Percentiles rank a stretch among this genome's conserved stretches.
These are phyloP conservation scores for Penicillium oxalicum DNA, from an alignment of 2,329 filamentous ascomycete genomes.

Conservation along the genomic window DNA sequence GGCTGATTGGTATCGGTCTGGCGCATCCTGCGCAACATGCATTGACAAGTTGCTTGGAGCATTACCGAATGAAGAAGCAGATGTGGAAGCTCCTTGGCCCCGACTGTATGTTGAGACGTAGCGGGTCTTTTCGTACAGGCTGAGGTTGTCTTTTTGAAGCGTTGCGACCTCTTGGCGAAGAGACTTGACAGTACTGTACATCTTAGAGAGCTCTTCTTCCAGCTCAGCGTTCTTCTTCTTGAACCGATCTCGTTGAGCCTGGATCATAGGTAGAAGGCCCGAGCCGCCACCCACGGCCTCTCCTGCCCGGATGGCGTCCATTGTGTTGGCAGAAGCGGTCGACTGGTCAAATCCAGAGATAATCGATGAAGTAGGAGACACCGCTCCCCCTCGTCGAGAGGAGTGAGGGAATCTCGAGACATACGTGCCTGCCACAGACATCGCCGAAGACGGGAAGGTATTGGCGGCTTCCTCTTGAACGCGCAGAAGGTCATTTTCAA, in stretches of 20 bases:
- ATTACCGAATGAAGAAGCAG: slow-evolving; percentile 55
- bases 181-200: slow-evolving; percentile 73
- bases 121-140: slow-evolving; percentile 93
- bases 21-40: slow-evolving; percentile 54
- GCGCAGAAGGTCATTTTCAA: slow-evolving; percentile 85
- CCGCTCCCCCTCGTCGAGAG: slow-evolving; percentile 57
- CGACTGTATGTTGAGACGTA: slow-evolving; percentile 93
- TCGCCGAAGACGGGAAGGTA: slow-evolving; percentile 73
- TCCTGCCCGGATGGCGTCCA: slow-evolving; percentile 59
- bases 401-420: slow-evolving; percentile 70
- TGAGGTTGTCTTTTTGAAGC: slow-evolving; percentile 91
- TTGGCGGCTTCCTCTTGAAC: slow-evolving; percentile 81
- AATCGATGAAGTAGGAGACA: slow-evolving; percentile 93
- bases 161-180: slow-evolving; percentile 85
- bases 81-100: slow-evolving; percentile 54
- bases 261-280: slow-evolving; percentile 95
- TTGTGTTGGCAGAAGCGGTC: slow-evolving; percentile 43
- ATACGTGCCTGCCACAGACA: slow-evolving; percentile 90
- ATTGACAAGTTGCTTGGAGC: slow-evolving; percentile 72
- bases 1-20: slow-evolving; percentile 77
- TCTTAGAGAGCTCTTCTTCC: slow-evolving; percentile 81
- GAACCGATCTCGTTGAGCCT: slow-evolving; percentile 94
- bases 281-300: slow-evolving; percentile 68
- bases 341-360: slow-evolving; percentile 91
- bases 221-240: slow-evolving; percentile 91